Conservation (phyloP, 108 stramenopile genomes). For the Fragilariopsis cylindrus region DNA sequence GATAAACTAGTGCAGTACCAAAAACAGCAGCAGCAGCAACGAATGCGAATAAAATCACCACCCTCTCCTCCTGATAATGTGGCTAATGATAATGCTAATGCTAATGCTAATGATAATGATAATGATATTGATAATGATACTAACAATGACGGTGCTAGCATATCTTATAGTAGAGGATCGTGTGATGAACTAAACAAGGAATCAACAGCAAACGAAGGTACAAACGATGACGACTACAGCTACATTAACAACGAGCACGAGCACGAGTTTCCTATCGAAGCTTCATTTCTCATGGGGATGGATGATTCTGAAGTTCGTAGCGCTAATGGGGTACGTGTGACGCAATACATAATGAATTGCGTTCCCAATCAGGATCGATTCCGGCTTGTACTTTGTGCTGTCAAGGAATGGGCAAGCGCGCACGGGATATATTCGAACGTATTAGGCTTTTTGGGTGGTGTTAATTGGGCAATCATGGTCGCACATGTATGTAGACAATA, state of each 20-base stretch:
- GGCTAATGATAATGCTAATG: no score
- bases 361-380: constrained; percentile 61
- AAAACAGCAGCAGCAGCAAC: constrained; percentile 23
- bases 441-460: constrained; percentile 92
- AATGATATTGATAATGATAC: no score
- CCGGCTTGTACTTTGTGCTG: constrained; percentile 72
- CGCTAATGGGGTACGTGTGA: constrained; percentile 93
- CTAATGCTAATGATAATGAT: no score
- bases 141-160: no score
- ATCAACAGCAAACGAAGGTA: not conserved
- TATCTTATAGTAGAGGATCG: no score
- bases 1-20: constrained; percentile 7
- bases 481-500: constrained; percentile 84
- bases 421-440: constrained; percentile 95
- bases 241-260: not conserved
- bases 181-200: no score
- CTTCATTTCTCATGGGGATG: constrained; percentile 46
- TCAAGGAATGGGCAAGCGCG: constrained; percentile 89
- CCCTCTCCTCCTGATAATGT: no score
- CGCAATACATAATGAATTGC: constrained; percentile 74
- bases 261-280: constrained; percentile 40
- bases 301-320: constrained; percentile 87
- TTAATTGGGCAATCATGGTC: constrained; percentile 94
- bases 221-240: constrained; percentile 1
- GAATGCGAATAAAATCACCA: no score